These are phyloP conservation scores for Sporodiniella umbellata DNA, from an alignment of 371 early-diverging fungal species.

Conservation along the genomic window DNA sequence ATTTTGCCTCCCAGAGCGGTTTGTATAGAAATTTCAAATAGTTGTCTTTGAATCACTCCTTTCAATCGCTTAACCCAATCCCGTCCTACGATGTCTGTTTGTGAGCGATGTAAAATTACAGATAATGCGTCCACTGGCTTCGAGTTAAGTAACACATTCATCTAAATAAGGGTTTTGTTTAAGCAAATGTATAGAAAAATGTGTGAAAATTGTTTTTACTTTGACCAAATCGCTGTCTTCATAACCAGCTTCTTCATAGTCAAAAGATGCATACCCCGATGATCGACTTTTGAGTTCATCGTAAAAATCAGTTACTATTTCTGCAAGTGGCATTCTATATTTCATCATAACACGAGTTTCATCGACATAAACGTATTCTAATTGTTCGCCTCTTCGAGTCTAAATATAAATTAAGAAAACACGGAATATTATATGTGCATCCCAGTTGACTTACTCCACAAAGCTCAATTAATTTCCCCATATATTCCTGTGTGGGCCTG, in stretches of 20 bases:
- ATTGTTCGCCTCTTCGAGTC: conserved; percentile 78
- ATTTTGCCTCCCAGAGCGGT: conserved; percentile 79
- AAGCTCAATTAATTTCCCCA: conserved; percentile 88
- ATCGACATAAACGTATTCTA: conserved; percentile 84
- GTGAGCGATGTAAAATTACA: conserved; percentile 79
- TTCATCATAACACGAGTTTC: conserved; percentile 86
- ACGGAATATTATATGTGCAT: too few species aligned
- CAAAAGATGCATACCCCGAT: conserved; percentile 94
- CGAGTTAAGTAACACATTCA: conserved; percentile 86
- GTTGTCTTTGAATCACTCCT: conserved; percentile 79
- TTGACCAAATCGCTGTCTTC: conserved; percentile 88
- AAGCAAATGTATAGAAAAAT: background rate
- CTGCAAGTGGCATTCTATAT: conserved; percentile 85
- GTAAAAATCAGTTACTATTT: conserved; percentile 93
- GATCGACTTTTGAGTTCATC: conserved; percentile 89
- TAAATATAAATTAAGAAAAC: conserved; percentile 20
- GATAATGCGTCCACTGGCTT: conserved; percentile 94
- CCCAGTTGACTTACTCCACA: conserved; percentile 84
- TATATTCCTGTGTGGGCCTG: conserved; percentile 65
- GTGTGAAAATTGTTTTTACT: conserved; percentile 41
- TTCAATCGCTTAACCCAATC: conserved; percentile 82
- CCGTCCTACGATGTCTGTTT: conserved; percentile 72
- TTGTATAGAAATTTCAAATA: conserved; percentile 94
- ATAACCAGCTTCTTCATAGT: conserved; percentile 95
- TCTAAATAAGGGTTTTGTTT: too few species aligned